Evolutionary conservation across 73 alveolate genomes (phyloP), one percentile per base, ranked within the genome.

Genomic region (Blepharisma stoltei): DNA sequence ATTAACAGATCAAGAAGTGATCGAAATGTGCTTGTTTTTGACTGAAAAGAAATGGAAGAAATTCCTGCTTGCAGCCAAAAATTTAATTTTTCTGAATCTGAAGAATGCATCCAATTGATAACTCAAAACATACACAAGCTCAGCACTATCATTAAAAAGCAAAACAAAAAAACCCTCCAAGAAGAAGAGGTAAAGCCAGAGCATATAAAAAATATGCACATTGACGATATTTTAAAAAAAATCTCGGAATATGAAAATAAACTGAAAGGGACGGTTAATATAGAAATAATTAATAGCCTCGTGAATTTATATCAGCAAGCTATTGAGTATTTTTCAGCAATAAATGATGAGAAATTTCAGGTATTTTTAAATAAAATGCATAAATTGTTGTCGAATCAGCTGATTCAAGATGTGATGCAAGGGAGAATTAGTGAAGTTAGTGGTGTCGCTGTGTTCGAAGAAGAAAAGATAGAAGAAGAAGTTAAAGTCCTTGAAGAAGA

Each of bases 351-450:
- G 5, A 69, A 53, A 43, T 69, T 14, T 69, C 54, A 69, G 65
- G 45, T 4, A 9, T 69, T 18, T 46, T 69, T 69, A 43, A 38
- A 69, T 18, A 69, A 69, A 44, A 7, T 69, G 32, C 79, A 69
- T 23, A 18, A 44, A 9, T 53, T 69, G 11, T 46, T 69, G 14
- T 14, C 73, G 5, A 38, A 60, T 60, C n/a, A 60, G 38, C 86
- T 80, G 49, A 76, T 86, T 21, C 77, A 75, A 76, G 60, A 54
- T 32, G 89, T 76, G 11, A 60, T 86, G 47, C 86, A 86, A 78
- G 53, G 27, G 54, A 78, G n/a, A 32, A 41, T 41, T 65, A 78
- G 53, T 69, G 53, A 32, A 32, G 41, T 32, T 32, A 32, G 41
- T 32, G 41, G 41, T 3, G 3, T 21, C 46, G 71, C 6, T 47